Evolutionary conservation across 176 grass and related monocot species (phyloP).

Genomic region (Guadua angustifolia): DNA sequence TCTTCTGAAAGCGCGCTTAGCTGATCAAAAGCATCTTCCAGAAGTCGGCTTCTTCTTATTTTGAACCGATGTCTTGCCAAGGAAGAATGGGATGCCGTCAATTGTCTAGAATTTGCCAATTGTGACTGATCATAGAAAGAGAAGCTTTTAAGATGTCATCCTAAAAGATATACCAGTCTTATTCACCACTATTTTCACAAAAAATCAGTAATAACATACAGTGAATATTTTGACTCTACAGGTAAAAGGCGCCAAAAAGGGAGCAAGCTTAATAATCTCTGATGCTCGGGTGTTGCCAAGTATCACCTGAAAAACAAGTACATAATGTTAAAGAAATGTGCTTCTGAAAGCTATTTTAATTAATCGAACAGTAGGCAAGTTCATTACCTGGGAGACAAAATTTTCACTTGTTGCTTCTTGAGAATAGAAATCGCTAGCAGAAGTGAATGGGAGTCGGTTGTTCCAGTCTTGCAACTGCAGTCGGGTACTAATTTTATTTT

Average conservation of each 20-base stretch:
- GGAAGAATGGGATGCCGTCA: conserved; percentile 55
- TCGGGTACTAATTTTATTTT: conserved; percentile 40
- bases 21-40: conserved; percentile 98
- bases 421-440: conserved; percentile 84
- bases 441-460: conserved; percentile 79
- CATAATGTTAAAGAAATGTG: conserved; percentile 24
- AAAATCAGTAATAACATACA: conserved; percentile 56
- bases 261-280: conserved; percentile 91
- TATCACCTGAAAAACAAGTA: conserved; percentile 62
- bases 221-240: conserved; percentile 94
- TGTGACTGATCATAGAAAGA: conserved; percentile 61
- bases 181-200: conserved; percentile 3
- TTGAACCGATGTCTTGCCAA: conserved; percentile 77
- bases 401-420: conserved; percentile 95
- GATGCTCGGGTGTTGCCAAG: conserved; percentile 90
- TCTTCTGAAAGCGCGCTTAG: conserved; percentile 79
- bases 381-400: conserved; percentile 90
- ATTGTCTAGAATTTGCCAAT: conserved; percentile 76
- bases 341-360: conserved; percentile 33
- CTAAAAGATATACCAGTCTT: conserved; percentile 33
- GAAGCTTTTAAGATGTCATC: conserved; percentile 38
- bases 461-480: conserved; percentile 98
- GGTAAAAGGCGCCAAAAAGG: conserved; percentile 92
- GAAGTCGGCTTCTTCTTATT: conserved; percentile 93
- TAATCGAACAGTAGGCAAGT: conserved; percentile 41